Evolutionary conservation across 495 filamentous ascomycete species (phyloP).

Genomic region (Geoglossum glabrum): DNA sequence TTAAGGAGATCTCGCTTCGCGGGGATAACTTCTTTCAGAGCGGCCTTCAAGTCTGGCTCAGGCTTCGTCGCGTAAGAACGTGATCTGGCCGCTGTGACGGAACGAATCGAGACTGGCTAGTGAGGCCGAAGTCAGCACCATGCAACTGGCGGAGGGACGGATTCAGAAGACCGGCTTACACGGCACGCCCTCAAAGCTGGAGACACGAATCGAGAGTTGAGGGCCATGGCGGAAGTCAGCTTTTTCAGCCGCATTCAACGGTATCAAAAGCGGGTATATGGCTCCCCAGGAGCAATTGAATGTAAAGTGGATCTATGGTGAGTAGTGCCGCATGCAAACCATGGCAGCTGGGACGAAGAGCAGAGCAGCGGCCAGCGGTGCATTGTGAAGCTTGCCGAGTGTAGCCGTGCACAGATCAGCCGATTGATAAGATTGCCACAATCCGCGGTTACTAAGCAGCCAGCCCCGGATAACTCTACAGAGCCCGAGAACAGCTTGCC

Average conservation of each 20-base stretch:
- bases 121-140: neutral
- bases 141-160: neutral
- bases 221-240: slow-evolving; percentile 22
- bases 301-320: too few species aligned
- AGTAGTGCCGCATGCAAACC: too few species aligned
- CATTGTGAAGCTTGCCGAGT: neutral
- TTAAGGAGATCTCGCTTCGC: slow-evolving; percentile 82
- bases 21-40: slow-evolving; percentile 64
- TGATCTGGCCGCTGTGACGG: neutral
- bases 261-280: neutral
- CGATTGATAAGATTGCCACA: neutral
- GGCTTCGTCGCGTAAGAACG: slow-evolving; percentile 45
- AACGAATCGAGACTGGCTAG: neutral
- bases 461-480: too few species aligned
- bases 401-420: neutral
- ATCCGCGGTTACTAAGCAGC: too few species aligned
- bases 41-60: slow-evolving; percentile 74
- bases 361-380: too few species aligned
- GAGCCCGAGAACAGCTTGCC: too few species aligned
- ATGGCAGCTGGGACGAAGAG: too few species aligned
- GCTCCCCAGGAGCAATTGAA: neutral
- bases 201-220: slow-evolving; percentile 27
- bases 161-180: slow-evolving; percentile 19
- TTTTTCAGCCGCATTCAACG: neutral
- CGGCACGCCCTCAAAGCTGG: slow-evolving; percentile 29